Base-by-base conservation (phyloP, 768 basidiomycete species). In the Plicaturopsis crispa region DNA sequence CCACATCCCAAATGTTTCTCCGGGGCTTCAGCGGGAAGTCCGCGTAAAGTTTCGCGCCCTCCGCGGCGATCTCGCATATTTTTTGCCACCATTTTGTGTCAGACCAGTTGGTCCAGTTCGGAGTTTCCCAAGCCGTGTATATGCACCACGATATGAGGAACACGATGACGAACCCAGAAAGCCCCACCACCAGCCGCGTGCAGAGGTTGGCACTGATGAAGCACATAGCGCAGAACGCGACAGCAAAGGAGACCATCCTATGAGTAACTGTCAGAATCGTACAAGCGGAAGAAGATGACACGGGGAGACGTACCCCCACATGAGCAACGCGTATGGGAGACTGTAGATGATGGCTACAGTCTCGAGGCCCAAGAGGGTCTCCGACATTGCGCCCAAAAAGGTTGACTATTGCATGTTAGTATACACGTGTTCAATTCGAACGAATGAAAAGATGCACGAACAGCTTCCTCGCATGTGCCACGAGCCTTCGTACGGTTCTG, bases 261-360 rank as follows among this genome's bases (percentile, higher is more conserved):
- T 28, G 26, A 28, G 26, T 11, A 14, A 14, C 10, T 23, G 6
- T 14, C 33, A 36, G 13, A 6, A 23, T 8, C 24, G 11, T 12
- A 20, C 13, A 18, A 6, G 30, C 10, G 12, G 14, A 8, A 18
- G 31, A 13, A 12, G 10, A 11, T 10, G 5, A 6, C 46, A 14
- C 20, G 28, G 21, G 17, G 14, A 6, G 4, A 65, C 75, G 55
- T 47, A 76, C 77, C 66, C 68, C 75, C 75, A 79, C 61, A 79
- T 67, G 31, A 68, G 48, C 5, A 66, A 42, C 23, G 61, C 61
- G 23, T 66, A 62, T 6, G 66, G 67, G 30, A 68, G 56, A 41
- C 59, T 62, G 33, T 61, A 67, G 26, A 28, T 46, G 13, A 78
- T 57, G 13, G 73, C 72, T 4, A 78, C 60, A 1, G 52, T 67